Evolutionary conservation across 352 stramenopile genomes (phyloP), one percentile per base, ranked within the genome.

Genomic region (Pythium vanterpoolii): DNA sequence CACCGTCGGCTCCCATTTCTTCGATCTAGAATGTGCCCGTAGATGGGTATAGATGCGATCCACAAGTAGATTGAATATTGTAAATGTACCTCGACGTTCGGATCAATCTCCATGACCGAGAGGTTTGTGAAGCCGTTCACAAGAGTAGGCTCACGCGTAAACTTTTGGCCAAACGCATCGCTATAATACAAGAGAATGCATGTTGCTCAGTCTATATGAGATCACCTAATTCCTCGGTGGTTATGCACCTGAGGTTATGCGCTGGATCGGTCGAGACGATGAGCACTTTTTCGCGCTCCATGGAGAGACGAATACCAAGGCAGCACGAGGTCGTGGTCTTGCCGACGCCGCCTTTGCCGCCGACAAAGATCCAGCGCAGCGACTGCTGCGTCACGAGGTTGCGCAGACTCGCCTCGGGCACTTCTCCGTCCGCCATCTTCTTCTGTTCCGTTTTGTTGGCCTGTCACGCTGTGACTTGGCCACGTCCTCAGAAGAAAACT

Each of bases 111-210:
- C 97, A 99, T 99, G 61, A 97, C 97, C 33, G 86, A 98, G 9
- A 99, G 83, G 68, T 99, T 99, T 33, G 89, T 86, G 68, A 99
- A 99, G 16, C 97, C 97, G 57, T 99, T 90, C 54, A 99, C 98
- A 10, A 95, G 85, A 30, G 93, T 99, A 18, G 97, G 97, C 69
- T 99, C 95, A 31, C 96, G 89, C 44, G 93, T 98, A 73, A 99
- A 99, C 75, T 99, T 99, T 72, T 99, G 97, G 6, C 95, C 97
- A 78, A 99, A 99, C 18, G 97, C 97, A 74, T 99, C 97, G 68
- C 90, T 97, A 66, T 14, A 40, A 54, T 18, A 52, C 1, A 45
- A 28, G 1, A 43, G 10, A 48, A 10, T 24, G 10, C 6, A 30
- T 46, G 3, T 11, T 36, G 23, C 34, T 42, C 14, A n/a, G 19